Evolutionary conservation across 805 yeast genomes (phyloP).

Genomic region (Metschnikowia orientalis): DNA sequence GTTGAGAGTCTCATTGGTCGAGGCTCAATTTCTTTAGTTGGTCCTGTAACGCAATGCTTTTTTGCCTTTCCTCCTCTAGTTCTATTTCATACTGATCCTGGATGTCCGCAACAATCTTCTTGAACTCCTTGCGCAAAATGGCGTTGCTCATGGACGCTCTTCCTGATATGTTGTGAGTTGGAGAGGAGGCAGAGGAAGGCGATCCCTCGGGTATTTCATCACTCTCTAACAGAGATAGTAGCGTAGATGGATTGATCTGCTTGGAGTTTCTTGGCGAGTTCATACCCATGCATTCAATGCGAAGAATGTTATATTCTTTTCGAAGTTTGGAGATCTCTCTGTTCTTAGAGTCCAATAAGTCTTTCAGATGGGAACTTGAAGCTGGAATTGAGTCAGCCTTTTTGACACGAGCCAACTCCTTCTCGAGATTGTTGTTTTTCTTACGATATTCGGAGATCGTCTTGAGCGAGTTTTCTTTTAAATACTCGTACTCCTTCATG

Average conservation of each 20-base stretch:
- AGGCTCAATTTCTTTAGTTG: slow-evolving; percentile 2
- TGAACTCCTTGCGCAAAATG: slow-evolving; percentile 64
- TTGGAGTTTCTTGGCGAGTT: slow-evolving; percentile 12
- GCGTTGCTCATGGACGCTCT: slow-evolving; percentile 37
- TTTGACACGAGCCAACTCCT: slow-evolving; percentile 34
- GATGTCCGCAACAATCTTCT: slow-evolving; percentile 56
- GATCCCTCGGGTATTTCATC: slow-evolving; percentile 20
- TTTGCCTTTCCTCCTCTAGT: slow-evolving; percentile 51
- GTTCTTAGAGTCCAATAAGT: slow-evolving; percentile 24
- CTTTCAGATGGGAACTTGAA: slow-evolving; percentile 1
- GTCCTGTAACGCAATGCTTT: slow-evolving; percentile 41
- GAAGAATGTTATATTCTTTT: slow-evolving; percentile 41
- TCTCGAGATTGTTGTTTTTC: slow-evolving; percentile 49
- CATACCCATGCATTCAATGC: slow-evolving; percentile 42
- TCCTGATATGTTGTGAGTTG: slow-evolving; percentile 4
- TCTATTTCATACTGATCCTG: slow-evolving; percentile 60
- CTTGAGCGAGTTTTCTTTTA: slow-evolving; percentile 51
- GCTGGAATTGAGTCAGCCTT: slow-evolving; percentile 3
- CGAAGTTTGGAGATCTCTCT: slow-evolving; percentile 41
- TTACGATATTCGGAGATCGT: slow-evolving; percentile 51
- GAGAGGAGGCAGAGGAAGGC: slow-evolving; percentile 17
- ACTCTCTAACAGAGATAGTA: slow-evolving; percentile 11
- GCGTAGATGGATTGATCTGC: slow-evolving; percentile 3
- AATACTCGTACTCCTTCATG: slow-evolving; percentile 63
- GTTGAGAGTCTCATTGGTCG: too few relatives aligned